Base-by-base conservation (phyloP, 129 eudicot genomes). In the Chrysanthemum seticuspe region DNA sequence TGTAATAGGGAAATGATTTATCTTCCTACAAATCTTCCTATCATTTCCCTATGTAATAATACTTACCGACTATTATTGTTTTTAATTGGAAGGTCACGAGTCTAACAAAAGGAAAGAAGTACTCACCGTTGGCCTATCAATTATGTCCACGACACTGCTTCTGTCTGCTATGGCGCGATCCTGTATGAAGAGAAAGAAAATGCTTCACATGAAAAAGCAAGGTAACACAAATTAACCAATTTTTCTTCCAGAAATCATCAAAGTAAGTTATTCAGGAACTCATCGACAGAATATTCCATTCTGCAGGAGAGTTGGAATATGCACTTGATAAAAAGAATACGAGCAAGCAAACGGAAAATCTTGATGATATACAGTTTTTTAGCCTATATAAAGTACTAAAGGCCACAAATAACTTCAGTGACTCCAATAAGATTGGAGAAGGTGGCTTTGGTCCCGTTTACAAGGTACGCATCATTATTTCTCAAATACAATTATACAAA, bases 371-470 rank as follows among this genome's bases (percentile, higher is more conserved):
- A 61, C 66, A 36, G 9, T 19, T 61, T 2, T 13, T 61, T 27
- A 61, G 66, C 45, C 44, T 25, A 1, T 31, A 12, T 63, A 31
- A 63, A 25, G 9, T 63, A 31, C 50, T 18, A 21, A 61, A 25
- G 66, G 66, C 66, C 14, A 61, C 66, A 4, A 2, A 61, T 61
- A 61, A 61, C 66, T 61, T 61, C 40, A 61, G 16, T 13, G 14
- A 21, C 13, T 4, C 29, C 2, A 61, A 61, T 25, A 61, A 61
- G 4, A 61, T 61, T 61, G 66, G 66, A 6, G 66, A 61, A 61
- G 66, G 66, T 19, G 66, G 47, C 13, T 61, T 61, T 61, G 66
- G 66, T 61, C n/a, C 66, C 1, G 66, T 61, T 25, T 61, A 61
- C 66, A 61, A 51, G 56, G 56, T 51, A 14, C 5, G 2, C 11